Evolutionary conservation across 345 rosid genomes (phyloP).

Genomic region (Geranium rotundifolium): DNA sequence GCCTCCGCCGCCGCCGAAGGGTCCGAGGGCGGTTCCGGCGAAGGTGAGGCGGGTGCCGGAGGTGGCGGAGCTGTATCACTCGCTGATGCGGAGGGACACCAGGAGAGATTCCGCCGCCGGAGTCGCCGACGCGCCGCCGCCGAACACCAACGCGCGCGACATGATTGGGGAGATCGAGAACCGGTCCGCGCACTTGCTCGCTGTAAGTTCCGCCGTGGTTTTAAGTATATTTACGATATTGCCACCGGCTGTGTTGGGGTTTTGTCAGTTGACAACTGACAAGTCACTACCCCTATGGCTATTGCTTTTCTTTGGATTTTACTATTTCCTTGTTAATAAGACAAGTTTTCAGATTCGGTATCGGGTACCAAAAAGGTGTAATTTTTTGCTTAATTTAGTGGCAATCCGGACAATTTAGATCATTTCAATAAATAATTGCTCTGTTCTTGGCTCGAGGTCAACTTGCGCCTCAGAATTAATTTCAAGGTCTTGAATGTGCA

Average conservation of each 20-base stretch:
- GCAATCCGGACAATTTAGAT: too few relatives aligned
- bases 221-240: slow-evolving; percentile 21
- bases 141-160: slow-evolving; percentile 59
- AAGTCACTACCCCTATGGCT: background rate
- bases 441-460: too few relatives aligned
- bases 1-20: slow-evolving; percentile 63
- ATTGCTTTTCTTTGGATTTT: too few relatives aligned
- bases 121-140: slow-evolving; percentile 23
- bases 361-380: too few relatives aligned
- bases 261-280: slow-evolving; percentile 10
- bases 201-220: slow-evolving; percentile 42
- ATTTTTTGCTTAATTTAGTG: too few relatives aligned
- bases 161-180: slow-evolving; percentile 99
- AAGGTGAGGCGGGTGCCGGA: slow-evolving; percentile 89
- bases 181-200: slow-evolving; percentile 77
- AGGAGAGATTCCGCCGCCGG: slow-evolving; percentile 54
- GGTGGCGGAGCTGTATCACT: slow-evolving; percentile 96
- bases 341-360: too few relatives aligned
- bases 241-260: slow-evolving; percentile 20
- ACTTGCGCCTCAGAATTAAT: too few relatives aligned
- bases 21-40: slow-evolving; percentile 26
- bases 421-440: too few relatives aligned
- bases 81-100: slow-evolving; percentile 81
- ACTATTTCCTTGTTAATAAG: too few relatives aligned
- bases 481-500: too few relatives aligned